Conservation (phyloP, 2,329 filamentous ascomycete genomes). For the Cadophora sp. region DNA sequence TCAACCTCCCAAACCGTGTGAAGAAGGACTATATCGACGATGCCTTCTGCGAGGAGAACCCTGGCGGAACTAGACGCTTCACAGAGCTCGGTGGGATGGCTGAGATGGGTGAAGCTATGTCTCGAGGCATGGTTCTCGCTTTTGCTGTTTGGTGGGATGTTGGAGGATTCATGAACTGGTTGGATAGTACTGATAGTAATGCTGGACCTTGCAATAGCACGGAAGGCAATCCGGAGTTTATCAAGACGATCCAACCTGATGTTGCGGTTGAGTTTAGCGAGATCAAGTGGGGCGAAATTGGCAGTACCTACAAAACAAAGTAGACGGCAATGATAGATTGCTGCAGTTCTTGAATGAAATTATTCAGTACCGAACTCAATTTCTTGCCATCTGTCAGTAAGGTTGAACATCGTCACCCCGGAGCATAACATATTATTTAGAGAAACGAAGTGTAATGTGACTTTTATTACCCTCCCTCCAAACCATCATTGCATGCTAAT, state of each 20-base stretch:
- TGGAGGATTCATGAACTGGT: slow-evolving; percentile 61
- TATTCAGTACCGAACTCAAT: neutral
- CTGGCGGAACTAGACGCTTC: slow-evolving; percentile 58
- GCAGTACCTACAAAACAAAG: slow-evolving; percentile 50
- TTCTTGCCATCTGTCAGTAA: no score
- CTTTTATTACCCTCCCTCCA: neutral
- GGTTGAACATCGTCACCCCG: no score
- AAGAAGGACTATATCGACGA: slow-evolving; percentile 57
- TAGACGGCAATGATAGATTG: neutral
- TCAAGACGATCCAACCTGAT: slow-evolving; percentile 54
- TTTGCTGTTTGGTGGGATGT: slow-evolving; percentile 64
- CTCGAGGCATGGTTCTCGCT: slow-evolving; percentile 58
- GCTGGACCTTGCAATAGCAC: slow-evolving; percentile 61
- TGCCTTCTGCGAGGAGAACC: slow-evolving; percentile 60
- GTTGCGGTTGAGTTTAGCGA: slow-evolving; percentile 62
- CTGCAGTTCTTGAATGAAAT: neutral
- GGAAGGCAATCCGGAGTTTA: slow-evolving; percentile 58
- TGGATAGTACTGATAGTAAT: slow-evolving; percentile 52
- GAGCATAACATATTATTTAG: no score
- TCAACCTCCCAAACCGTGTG: slow-evolving; percentile 49
- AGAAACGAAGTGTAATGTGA: neutral
- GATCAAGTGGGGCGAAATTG: slow-evolving; percentile 66
- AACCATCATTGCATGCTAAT: neutral
- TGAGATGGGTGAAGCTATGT: slow-evolving; percentile 60
- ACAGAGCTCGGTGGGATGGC: slow-evolving; percentile 59